These are phyloP conservation scores for Fusarium lyarnte DNA, from an alignment of 2,329 filamentous ascomycete genomes.

Conservation along the genomic window DNA sequence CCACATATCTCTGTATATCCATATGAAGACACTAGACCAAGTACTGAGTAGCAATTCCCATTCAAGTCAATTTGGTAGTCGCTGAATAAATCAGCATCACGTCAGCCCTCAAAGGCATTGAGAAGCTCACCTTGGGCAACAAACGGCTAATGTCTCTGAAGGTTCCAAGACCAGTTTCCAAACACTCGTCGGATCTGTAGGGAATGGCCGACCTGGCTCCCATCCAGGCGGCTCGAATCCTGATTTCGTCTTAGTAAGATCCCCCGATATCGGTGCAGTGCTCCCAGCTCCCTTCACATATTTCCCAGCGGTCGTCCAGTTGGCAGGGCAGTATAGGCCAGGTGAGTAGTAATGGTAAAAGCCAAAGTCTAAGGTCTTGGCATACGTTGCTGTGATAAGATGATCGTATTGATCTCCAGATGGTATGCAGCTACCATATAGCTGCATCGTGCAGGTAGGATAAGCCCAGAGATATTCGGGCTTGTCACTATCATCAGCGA, in stretches of 20 bases:
- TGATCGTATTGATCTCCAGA: background rate
- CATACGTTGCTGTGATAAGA: background rate
- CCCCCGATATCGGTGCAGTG: background rate
- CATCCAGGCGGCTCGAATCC: fast-evolving
- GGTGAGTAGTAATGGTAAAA: background rate
- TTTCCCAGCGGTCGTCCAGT: background rate
- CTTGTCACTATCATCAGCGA: fast-evolving
- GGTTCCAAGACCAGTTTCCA: background rate
- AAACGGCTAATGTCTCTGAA: slow-evolving; percentile 35
- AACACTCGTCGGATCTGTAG: background rate
- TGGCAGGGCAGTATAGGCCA: background rate
- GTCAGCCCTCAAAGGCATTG: no score
- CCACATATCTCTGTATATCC: slow-evolving; percentile 3
- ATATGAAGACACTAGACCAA: slow-evolving; percentile 4
- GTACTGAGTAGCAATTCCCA: slow-evolving; percentile 22
- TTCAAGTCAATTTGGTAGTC: slow-evolving; percentile 13
- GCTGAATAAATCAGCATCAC: background rate
- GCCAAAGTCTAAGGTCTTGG: background rate
- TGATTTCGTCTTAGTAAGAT: background rate
- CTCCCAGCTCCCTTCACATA: background rate
- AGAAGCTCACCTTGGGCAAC: slow-evolving; percentile 34
- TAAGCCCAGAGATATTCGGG: background rate
- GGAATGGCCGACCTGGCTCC: background rate
- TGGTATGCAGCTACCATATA: background rate
- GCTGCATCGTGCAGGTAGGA: background rate